These are phyloP conservation scores for Volvariella volvacea DNA, from an alignment of 1,284 basidiomycete genomes.

Conservation along the genomic window DNA sequence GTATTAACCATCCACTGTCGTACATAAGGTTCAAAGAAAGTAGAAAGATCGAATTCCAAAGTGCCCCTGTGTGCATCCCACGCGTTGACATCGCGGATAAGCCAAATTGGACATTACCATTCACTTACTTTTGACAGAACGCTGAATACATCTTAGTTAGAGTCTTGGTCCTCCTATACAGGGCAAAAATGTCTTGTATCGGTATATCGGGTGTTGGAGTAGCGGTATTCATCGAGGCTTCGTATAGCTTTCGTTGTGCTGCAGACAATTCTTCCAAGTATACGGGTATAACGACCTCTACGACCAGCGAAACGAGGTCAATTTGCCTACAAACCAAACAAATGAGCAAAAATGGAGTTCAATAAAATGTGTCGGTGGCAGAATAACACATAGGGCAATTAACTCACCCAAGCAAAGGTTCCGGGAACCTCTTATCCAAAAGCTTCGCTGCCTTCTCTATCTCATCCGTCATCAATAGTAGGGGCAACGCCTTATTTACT, in stretches of 20 bases:
- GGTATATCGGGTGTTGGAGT: constrained; percentile 59
- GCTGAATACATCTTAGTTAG: constrained; percentile 75
- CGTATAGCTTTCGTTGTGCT: constrained; percentile 64
- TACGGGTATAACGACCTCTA: constrained; percentile 69
- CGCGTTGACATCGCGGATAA: neutral
- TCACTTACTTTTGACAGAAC: constrained; percentile 74
- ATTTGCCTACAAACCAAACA: constrained; percentile 42
- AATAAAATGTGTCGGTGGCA: neutral
- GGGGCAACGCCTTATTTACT: constrained; percentile 72
- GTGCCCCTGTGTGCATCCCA: constrained; percentile 24
- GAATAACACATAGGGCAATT: neutral
- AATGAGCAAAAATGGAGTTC: constrained; percentile 3
- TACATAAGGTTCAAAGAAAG: constrained; percentile 87
- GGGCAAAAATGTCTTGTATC: constrained; percentile 82
- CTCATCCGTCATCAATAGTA: constrained; percentile 82
- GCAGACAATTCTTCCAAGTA: constrained; percentile 74
- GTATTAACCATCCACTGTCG: constrained; percentile 88
- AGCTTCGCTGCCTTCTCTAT: constrained; percentile 82
- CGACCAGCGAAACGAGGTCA: constrained; percentile 75
- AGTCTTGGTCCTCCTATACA: constrained; percentile 74
- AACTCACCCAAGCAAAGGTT: constrained; percentile 73
- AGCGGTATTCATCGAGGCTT: constrained; percentile 74
- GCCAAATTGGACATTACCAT: no score
- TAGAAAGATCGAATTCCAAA: constrained; percentile 59
- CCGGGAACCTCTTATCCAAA: constrained; percentile 80